These are phyloP conservation scores for Metschnikowia santaceciliae DNA, from an alignment of 805 yeast genomes.

Conservation along the genomic window DNA sequence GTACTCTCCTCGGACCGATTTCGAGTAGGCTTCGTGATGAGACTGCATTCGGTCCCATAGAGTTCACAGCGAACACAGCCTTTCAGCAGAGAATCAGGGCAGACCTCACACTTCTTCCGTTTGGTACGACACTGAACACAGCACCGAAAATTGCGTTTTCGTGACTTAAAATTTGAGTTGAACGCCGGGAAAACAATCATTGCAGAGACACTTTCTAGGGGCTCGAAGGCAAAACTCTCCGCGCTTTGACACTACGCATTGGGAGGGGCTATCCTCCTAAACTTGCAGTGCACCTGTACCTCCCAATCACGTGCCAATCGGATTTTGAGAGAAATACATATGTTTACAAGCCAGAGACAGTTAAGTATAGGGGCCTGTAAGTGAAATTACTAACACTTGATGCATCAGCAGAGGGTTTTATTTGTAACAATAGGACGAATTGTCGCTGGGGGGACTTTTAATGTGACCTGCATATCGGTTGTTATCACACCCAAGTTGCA, in stretches of 20 bases:
- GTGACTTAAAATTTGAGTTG: conserved; percentile 34
- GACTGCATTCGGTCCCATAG: conserved; percentile 17
- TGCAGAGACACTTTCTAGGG: not conserved
- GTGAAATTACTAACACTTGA: too few species aligned
- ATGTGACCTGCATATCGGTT: too few species aligned
- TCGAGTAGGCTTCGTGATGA: conserved; percentile 3
- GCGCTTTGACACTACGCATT: not conserved
- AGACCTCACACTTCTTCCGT: conserved; percentile 13
- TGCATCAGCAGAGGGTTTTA: too few species aligned
- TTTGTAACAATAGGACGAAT: too few species aligned
- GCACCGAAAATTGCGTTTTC: conserved; percentile 40
- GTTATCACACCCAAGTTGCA: too few species aligned
- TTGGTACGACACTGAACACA: conserved; percentile 37
- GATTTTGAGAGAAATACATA: too few species aligned
- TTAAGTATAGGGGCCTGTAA: too few species aligned
- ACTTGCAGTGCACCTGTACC: too few species aligned
- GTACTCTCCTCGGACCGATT: not conserved
- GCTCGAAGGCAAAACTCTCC: not conserved
- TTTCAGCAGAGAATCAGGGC: not conserved
- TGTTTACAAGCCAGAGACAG: too few species aligned
- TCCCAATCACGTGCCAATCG: too few species aligned
- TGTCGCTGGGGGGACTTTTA: too few species aligned
- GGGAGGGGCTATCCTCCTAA: too few species aligned
- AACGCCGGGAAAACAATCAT: conserved; percentile 44
- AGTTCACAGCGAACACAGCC: conserved; percentile 1